Conservation (phyloP, 768 basidiomycete genomes). For the Pulveroboletus ravenelii region DNA sequence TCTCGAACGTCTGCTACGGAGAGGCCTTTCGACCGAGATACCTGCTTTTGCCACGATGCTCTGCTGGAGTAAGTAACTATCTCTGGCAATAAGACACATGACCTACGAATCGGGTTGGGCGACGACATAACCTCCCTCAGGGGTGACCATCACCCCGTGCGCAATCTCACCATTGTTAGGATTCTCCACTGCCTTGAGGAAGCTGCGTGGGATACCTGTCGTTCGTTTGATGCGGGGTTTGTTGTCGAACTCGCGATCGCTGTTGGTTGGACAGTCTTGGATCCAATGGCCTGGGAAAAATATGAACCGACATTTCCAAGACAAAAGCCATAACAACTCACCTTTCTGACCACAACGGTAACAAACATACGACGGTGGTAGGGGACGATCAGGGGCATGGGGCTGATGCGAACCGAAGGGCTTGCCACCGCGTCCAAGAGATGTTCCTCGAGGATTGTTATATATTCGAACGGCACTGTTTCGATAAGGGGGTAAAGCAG, state of each 20-base stretch:
- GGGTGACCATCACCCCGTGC: slow-evolving; percentile 96
- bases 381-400: slow-evolving; percentile 64
- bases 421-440: slow-evolving; percentile 59
- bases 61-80: slow-evolving; percentile 37
- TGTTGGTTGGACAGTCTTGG: slow-evolving; percentile 97
- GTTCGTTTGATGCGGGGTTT: slow-evolving; percentile 95
- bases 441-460: slow-evolving; percentile 60
- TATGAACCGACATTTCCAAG: slow-evolving; percentile 1
- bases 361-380: slow-evolving; percentile 95
- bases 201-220: slow-evolving; percentile 96
- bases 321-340: slow-evolving; percentile 27
- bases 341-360: slow-evolving; percentile 99
- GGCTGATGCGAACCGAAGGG: slow-evolving; percentile 39
- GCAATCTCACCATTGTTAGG: slow-evolving; percentile 66
- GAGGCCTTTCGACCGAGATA: slow-evolving; percentile 70
- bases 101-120: slow-evolving; percentile 94
- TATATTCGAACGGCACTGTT: slow-evolving; percentile 67
- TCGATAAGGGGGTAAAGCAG: slow-evolving; percentile 33
- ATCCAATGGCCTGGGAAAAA: slow-evolving; percentile 88
- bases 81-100: neutral
- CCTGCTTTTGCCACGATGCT: slow-evolving; percentile 92
- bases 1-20: slow-evolving; percentile 90
- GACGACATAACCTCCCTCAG: slow-evolving; percentile 96
- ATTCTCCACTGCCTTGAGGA: slow-evolving; percentile 93
- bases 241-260: slow-evolving; percentile 91